These are phyloP conservation scores for Trichoderma sp. DNA, from an alignment of 2,329 filamentous ascomycete species.

Conservation along the genomic window DNA sequence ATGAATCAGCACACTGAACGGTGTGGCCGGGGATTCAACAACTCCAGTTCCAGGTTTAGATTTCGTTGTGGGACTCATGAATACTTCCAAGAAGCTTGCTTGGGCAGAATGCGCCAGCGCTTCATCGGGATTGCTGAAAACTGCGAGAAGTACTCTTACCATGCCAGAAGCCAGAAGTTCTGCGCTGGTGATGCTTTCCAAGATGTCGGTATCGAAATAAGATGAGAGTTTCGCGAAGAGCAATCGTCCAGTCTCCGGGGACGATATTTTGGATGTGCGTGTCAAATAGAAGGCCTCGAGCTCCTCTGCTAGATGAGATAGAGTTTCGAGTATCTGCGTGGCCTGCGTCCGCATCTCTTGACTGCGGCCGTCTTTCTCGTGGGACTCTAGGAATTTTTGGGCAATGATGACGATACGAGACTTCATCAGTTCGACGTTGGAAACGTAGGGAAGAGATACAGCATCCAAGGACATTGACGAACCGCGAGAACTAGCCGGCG, in stretches of 20 bases:
- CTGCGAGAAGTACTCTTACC: conserved; percentile 75
- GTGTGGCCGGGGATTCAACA: conserved; percentile 68
- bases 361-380: conserved; percentile 72
- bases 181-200: conserved; percentile 93
- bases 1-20: conserved; percentile 85
- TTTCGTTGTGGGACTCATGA: conserved; percentile 75
- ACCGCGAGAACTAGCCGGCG: conserved; percentile 62
- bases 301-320: conserved; percentile 68
- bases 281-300: conserved; percentile 69
- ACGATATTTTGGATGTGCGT: conserved; percentile 45
- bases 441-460: conserved; percentile 46
- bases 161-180: conserved; percentile 89
- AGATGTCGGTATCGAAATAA: conserved; percentile 83
- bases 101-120: conserved; percentile 64
- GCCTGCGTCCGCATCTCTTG: conserved; percentile 77
- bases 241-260: conserved; percentile 52
- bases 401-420: conserved; percentile 72
- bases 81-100: conserved; percentile 82
- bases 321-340: conserved; percentile 65
- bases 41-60: conserved; percentile 62
- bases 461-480: conserved; percentile 63
- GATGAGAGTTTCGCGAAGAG: conserved; percentile 74
- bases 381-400: conserved; percentile 76
- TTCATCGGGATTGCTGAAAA: conserved; percentile 72
- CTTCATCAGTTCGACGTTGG: conserved; percentile 53